Conservation (phyloP, 495 filamentous ascomycete genomes). For the Penicillium argentinense region DNA sequence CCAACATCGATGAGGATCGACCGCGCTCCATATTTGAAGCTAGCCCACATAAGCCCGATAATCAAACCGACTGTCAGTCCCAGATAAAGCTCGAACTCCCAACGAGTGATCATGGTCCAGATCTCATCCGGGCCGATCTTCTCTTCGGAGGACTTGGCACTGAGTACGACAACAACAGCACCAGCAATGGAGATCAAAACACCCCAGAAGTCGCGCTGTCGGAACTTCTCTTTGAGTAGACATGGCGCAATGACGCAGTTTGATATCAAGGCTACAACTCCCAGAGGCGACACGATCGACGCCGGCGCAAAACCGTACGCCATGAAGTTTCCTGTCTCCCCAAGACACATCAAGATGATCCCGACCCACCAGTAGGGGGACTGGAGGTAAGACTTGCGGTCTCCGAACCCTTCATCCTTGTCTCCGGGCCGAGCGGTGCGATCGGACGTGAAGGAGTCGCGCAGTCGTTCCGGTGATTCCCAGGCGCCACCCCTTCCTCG, state of each 20-base stretch:
- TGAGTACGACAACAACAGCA: slow-evolving; percentile 90
- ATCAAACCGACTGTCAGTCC: slow-evolving; percentile 74
- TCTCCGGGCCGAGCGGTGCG: slow-evolving; percentile 36
- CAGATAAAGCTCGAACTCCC: slow-evolving; percentile 90
- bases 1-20: slow-evolving; percentile 94
- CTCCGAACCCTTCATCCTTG: slow-evolving; percentile 21
- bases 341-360: slow-evolving; percentile 86
- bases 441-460: slow-evolving; percentile 41
- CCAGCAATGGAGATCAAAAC: slow-evolving; percentile 81
- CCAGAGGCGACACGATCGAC: slow-evolving; percentile 94
- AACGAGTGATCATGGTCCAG: slow-evolving; percentile 81
- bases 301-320: slow-evolving; percentile 98
- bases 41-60: slow-evolving; percentile 72
- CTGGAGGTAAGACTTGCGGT: slow-evolving; percentile 70
- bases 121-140: slow-evolving; percentile 90
- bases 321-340: slow-evolving; percentile 93
- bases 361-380: slow-evolving; percentile 97
- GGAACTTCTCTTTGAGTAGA: slow-evolving; percentile 86
- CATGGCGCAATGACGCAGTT: slow-evolving; percentile 96
- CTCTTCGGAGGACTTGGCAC: slow-evolving; percentile 83
- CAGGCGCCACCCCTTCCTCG: slow-evolving; percentile 13
- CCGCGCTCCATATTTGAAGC: slow-evolving; percentile 72
- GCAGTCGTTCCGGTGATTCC: slow-evolving; percentile 20
- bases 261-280: slow-evolving; percentile 90
- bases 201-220: slow-evolving; percentile 81